These are phyloP conservation scores for Alloteropsis angusta DNA, from an alignment of 202 grass and related monocot species.

Conservation along the genomic window DNA sequence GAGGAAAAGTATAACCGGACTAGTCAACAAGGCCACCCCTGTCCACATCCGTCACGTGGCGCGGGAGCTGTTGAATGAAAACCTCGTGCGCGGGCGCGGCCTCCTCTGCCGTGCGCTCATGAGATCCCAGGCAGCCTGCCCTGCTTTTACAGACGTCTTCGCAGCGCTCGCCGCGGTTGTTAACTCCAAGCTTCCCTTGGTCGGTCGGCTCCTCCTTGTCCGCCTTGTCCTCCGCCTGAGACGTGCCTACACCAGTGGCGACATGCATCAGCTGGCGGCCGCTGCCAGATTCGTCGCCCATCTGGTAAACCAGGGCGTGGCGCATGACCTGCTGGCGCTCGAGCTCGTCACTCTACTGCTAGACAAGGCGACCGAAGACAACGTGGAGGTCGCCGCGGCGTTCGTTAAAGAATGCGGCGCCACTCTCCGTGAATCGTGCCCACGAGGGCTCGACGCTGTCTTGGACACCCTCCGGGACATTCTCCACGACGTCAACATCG, in stretches of 20 bases:
- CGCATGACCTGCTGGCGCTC: background rate
- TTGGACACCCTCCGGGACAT: background rate
- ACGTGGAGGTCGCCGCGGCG: background rate
- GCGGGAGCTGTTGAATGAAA: background rate
- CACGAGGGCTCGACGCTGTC: background rate
- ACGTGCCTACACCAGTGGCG: background rate
- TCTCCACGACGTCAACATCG: background rate
- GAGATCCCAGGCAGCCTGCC: background rate
- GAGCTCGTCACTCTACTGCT: background rate
- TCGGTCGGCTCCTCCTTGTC: background rate
- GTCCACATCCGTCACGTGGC: slow-evolving; percentile 1
- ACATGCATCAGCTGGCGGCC: background rate
- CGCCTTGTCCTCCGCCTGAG: background rate
- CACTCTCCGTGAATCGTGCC: background rate
- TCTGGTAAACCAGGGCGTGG: background rate
- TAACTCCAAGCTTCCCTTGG: background rate
- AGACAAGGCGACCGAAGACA: too few relatives aligned
- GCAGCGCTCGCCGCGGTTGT: background rate
- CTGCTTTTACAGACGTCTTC: background rate
- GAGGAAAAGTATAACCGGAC: background rate
- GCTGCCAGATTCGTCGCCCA: background rate
- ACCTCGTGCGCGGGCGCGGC: background rate
- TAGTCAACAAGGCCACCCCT: slow-evolving; percentile 3
- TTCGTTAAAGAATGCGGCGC: background rate
- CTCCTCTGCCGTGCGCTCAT: too few relatives aligned